Evolutionary conservation across 2,329 filamentous ascomycete genomes (phyloP).

Genomic region (Hymenoscyphus scutula): DNA sequence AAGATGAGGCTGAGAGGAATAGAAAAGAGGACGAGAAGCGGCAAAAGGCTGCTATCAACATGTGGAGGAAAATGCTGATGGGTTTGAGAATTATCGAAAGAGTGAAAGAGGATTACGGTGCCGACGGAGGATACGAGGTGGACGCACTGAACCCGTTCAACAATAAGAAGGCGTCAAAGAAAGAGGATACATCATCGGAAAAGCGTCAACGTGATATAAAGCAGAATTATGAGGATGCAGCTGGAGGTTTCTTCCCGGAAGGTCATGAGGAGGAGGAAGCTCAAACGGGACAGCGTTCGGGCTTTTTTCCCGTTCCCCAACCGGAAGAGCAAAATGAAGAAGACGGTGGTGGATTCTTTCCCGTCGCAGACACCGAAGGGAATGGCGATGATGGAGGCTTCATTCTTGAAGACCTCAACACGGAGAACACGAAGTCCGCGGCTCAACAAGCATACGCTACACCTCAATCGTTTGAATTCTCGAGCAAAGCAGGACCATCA

Average conservation of each 20-base stretch:
- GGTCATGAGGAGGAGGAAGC: constrained; percentile 50
- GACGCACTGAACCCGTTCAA: constrained; percentile 56
- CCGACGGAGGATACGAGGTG: constrained; percentile 49
- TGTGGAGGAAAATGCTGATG: constrained; percentile 86
- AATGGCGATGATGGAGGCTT: constrained; percentile 28
- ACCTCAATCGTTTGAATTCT: constrained; percentile 22
- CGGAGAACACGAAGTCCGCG: constrained; percentile 14
- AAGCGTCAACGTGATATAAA: constrained; percentile 31
- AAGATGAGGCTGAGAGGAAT: constrained; percentile 70
- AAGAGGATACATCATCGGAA: constrained; percentile 32
- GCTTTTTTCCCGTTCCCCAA: constrained; percentile 35
- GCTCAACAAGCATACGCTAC: constrained; percentile 25
- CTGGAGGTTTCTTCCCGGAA: constrained; percentile 60
- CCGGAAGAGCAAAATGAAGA: constrained; percentile 28
- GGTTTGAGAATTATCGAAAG: constrained; percentile 79
- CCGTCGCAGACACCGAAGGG: constrained; percentile 30
- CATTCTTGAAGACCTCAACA: constrained; percentile 29
- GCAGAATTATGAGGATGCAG: constrained; percentile 50
- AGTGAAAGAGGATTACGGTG: constrained; percentile 73
- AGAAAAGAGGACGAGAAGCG: constrained; percentile 83
- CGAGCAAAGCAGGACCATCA: not conserved
- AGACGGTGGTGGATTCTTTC: constrained; percentile 34
- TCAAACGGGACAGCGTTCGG: constrained; percentile 17
- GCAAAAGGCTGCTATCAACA: constrained; percentile 66
- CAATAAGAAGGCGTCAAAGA: constrained; percentile 39